These are phyloP conservation scores for Xylariaceae sp. DNA, from an alignment of 2,329 filamentous ascomycete species.

Conservation along the genomic window DNA sequence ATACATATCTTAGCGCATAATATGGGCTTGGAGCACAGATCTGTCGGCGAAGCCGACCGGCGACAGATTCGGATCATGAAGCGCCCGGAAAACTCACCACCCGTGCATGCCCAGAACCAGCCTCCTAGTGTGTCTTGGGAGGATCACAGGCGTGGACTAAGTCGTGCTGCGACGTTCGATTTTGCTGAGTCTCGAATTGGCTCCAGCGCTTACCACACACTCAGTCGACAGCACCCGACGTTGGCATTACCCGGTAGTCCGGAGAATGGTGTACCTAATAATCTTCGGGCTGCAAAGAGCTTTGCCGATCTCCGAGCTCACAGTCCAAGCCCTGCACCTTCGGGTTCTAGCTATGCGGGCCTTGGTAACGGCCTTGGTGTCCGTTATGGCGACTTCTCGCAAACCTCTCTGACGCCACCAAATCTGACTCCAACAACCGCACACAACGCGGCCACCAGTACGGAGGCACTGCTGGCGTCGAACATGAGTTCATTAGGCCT, in stretches of 20 bases:
- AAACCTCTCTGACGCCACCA: conserved; percentile 33
- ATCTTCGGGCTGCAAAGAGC: conserved; percentile 89
- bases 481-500: conserved; percentile 46
- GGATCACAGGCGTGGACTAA: conserved; percentile 76
- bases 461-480: conserved; percentile 33
- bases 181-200: conserved; percentile 72
- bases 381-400: conserved; percentile 34
- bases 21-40: conserved; percentile 87
- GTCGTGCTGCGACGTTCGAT: conserved; percentile 94
- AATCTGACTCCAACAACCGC: conserved; percentile 35
- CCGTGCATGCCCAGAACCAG: conserved; percentile 52
- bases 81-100: conserved; percentile 51
- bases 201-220: conserved; percentile 66
- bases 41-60: conserved; percentile 80
- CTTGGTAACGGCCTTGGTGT: conserved; percentile 46
- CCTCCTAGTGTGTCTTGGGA: conserved; percentile 64
- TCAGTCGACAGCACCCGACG: conserved; percentile 80
- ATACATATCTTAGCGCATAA: conserved; percentile 94
- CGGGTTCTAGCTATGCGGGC: conserved; percentile 72
- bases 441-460: conserved; percentile 33
- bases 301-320: conserved; percentile 94
- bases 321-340: conserved; percentile 87
- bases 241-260: conserved; percentile 82
- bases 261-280: conserved; percentile 63
- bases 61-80: conserved; percentile 89